Base-by-base conservation (phyloP, 495 filamentous ascomycete species). In the Elasticomyces elasticus region DNA sequence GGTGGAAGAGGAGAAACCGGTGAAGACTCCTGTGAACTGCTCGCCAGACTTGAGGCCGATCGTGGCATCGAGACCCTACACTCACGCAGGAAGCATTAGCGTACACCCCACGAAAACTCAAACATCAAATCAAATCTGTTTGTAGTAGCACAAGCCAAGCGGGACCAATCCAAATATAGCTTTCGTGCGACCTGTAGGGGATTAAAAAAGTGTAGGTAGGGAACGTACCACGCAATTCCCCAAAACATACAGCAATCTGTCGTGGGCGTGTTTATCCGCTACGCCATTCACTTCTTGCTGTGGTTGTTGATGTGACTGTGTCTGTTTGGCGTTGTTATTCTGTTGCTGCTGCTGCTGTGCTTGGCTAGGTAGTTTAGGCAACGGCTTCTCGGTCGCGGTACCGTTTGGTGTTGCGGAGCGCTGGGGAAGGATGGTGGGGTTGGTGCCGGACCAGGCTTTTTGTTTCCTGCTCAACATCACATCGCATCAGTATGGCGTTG, bases 11-110 rank as follows among this genome's bases (percentile, higher is more conserved):
- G 82, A 79, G 17, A 83, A 66, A 41, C 78, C 78, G 38, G 76
- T 79, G 64, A 84, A 85, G 53, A 82, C 78, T 58, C 86, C 87
- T 38, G 79, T 79, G 68, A 81, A 92, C 58, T 82, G 79, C 52
- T 88, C 84, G 54, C 84, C 83, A 61, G 72, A 80, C 60, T 79
- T 80, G 13, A 85, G 76, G 13, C 79, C 84, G 59, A 94, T 72
- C 25, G 77, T 80, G 49, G 84, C 75, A 53, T 71, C 70, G 54
- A 81, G 72, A 57, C 86, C 87, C 88, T 94, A 64, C 43, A 49
- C 35, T 12, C 2, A 35, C 20, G 23, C 38, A 49, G 38, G 53
- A 19, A 28, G 35, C 13, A 49, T 20, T 46, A 46, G 40, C 49
- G n/a, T 10, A 10, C 31, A 37, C 31, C n/a, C n/a, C n/a, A n/a